A percentile compares a stretch with the other conserved stretches of the same genome.
Evolutionary conservation across 2,329 filamentous ascomycete species (phyloP).

Genomic region (Apiospora arundinis): DNA sequence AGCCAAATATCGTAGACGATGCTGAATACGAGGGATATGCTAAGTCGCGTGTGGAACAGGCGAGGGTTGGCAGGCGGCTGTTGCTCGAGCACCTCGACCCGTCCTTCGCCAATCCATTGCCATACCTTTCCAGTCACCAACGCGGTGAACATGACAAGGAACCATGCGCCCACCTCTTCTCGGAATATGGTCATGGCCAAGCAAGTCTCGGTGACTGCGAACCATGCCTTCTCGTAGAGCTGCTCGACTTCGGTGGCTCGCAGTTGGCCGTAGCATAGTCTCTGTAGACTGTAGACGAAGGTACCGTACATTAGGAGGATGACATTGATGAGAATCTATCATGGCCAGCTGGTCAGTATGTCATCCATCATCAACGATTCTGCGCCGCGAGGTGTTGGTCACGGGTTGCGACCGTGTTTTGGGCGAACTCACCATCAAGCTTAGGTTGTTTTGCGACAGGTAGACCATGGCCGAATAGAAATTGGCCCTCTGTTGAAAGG

Average conservation of each 20-base stretch:
- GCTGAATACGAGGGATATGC: constrained; percentile 78
- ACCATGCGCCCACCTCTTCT: constrained; percentile 93
- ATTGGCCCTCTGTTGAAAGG: constrained; percentile 93
- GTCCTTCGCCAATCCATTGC: constrained; percentile 96
- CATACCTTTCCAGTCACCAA: constrained; percentile 95
- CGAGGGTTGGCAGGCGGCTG: constrained; percentile 89
- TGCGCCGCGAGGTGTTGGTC: background rate
- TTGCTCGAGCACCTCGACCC: constrained; percentile 93
- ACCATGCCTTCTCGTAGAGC: constrained; percentile 97
- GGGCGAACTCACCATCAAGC: constrained; percentile 73
- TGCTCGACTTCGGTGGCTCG: constrained; percentile 96
- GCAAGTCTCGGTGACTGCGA: constrained; percentile 94
- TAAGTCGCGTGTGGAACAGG: constrained; percentile 85
- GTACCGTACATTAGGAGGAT: constrained; percentile 80
- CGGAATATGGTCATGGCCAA: constrained; percentile 98
- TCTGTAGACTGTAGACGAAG: constrained; percentile 86
- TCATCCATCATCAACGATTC: background rate
- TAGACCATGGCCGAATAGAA: constrained; percentile 99
- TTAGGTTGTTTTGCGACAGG: constrained; percentile 94
- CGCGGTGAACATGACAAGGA: constrained; percentile 94
- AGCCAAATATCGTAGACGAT: constrained; percentile 81
- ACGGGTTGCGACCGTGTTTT: background rate
- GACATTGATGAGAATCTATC: constrained; percentile 87
- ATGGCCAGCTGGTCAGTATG: constrained; percentile 1
- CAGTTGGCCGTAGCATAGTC: constrained; percentile 86